These are phyloP conservation scores for Cladophialophora exuberans DNA, from an alignment of 2,329 filamentous ascomycete species.

Conservation along the genomic window DNA sequence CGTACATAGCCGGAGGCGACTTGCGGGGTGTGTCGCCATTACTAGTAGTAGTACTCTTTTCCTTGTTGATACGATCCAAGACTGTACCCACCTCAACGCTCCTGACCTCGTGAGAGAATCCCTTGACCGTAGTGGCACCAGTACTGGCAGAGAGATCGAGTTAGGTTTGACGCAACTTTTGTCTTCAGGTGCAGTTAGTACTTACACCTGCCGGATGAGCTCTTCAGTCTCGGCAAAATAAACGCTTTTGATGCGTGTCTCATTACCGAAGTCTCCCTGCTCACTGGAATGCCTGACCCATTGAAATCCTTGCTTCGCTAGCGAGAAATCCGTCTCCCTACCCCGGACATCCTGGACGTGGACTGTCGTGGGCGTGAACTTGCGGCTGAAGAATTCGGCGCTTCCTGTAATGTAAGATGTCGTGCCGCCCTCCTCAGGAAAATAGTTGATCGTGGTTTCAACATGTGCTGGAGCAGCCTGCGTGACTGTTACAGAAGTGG, in stretches of 20 bases:
- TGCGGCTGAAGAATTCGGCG: background rate
- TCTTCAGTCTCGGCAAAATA: constrained; percentile 53
- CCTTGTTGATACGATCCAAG: background rate
- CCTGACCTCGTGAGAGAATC: constrained; percentile 9
- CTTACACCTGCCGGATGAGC: constrained; percentile 44
- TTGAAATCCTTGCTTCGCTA: constrained; percentile 52
- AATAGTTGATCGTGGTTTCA: constrained; percentile 6
- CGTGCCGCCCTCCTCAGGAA: background rate
- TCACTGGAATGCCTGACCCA: constrained; percentile 44
- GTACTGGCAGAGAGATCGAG: constrained; percentile 3
- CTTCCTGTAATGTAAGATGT: background rate
- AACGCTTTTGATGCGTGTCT: constrained; percentile 42
- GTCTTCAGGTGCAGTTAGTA: background rate
- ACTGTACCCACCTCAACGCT: too few species aligned
- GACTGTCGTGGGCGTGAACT: background rate
- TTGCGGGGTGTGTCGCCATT: background rate
- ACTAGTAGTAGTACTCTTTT: constrained; percentile 42
- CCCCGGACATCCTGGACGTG: background rate
- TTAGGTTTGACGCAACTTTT: background rate
- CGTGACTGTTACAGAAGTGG: too few species aligned
- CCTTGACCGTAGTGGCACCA: constrained; percentile 1
- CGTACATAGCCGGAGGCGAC: constrained; percentile 48
- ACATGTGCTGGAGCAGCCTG: too few species aligned
- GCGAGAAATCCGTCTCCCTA: constrained; percentile 41
- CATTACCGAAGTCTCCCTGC: constrained; percentile 45